Evolutionary conservation across 805 yeast species (phyloP).

Genomic region (Jamesozyma gamospora): DNA sequence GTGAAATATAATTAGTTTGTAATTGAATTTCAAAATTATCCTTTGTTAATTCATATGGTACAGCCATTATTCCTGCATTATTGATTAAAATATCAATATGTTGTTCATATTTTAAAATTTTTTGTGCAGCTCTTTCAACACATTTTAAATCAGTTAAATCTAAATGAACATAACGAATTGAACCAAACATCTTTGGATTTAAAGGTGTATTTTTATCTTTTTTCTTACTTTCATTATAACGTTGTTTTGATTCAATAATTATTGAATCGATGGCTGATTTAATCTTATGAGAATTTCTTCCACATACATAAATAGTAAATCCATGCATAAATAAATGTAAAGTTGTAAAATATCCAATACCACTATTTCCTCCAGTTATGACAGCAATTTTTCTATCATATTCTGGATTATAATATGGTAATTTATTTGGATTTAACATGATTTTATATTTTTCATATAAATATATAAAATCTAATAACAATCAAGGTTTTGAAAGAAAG

Average conservation of each 20-base stretch:
- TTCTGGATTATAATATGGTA: constrained; percentile 55
- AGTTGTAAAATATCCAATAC: constrained; percentile 70
- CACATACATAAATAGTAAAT: constrained; percentile 61
- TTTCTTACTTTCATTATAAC: constrained; percentile 5
- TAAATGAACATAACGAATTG: constrained; percentile 40
- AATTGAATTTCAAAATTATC: constrained; percentile 72
- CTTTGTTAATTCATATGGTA: constrained; percentile 54
- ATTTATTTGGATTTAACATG: constrained; percentile 35
- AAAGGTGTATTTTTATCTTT: neutral
- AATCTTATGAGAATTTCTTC: constrained; percentile 51
- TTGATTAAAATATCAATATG: constrained; percentile 53
- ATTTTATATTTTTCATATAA: neutral
- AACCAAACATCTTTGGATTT: constrained; percentile 33
- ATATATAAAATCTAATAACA: too few relatives aligned
- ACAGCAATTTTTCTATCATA: constrained; percentile 52
- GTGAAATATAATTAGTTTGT: constrained; percentile 71
- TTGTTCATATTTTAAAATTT: constrained; percentile 38
- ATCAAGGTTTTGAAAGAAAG: too few relatives aligned
- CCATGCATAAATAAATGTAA: constrained; percentile 75
- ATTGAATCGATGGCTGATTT: constrained; percentile 48
- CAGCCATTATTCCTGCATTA: constrained; percentile 74
- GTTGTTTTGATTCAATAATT: constrained; percentile 39
- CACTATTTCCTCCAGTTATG: constrained; percentile 75
- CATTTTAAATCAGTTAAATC: constrained; percentile 43
- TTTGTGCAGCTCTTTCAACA: constrained; percentile 40